Conservation (phyloP, 208 protist species). For the Leishmania gerbilli region DNA sequence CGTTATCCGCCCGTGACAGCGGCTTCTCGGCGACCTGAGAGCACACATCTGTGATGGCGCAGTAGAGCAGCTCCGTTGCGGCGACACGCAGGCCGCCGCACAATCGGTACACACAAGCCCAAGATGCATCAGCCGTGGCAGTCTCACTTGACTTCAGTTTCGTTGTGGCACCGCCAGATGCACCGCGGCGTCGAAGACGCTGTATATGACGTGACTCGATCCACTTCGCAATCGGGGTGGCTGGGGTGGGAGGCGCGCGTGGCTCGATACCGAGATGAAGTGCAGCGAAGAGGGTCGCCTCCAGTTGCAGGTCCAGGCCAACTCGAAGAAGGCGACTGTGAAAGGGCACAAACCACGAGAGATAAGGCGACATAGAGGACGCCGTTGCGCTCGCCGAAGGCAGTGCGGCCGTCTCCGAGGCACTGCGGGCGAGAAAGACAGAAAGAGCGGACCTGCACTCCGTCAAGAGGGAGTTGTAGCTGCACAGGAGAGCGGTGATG, state of each 20-base stretch:
- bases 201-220: not conserved
- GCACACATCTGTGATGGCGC: constrained; percentile 14
- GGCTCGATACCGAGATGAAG: constrained; percentile 25
- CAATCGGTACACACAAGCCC: constrained; percentile 18
- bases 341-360: constrained; percentile 22
- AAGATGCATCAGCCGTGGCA: not conserved
- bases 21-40: not conserved
- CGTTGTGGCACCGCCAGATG: not conserved
- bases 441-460: constrained; percentile 5
- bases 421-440: not conserved
- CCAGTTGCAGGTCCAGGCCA: constrained; percentile 25
- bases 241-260: constrained; percentile 9
- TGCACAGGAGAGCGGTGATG: not conserved
- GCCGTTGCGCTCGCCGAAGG: not conserved
- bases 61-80: constrained; percentile 23
- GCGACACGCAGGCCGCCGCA: constrained; percentile 21
- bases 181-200: constrained; percentile 7
- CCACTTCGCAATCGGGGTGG: constrained; percentile 18
- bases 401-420: not conserved
- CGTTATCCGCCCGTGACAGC: not conserved
- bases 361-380: not conserved
- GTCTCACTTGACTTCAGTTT: not conserved
- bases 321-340: constrained; percentile 21
- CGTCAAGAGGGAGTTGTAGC: constrained; percentile 5
- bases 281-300: constrained; percentile 1